These are phyloP conservation scores for Reutealis trisperma DNA, from an alignment of 345 rosid species.

Conservation along the genomic window DNA sequence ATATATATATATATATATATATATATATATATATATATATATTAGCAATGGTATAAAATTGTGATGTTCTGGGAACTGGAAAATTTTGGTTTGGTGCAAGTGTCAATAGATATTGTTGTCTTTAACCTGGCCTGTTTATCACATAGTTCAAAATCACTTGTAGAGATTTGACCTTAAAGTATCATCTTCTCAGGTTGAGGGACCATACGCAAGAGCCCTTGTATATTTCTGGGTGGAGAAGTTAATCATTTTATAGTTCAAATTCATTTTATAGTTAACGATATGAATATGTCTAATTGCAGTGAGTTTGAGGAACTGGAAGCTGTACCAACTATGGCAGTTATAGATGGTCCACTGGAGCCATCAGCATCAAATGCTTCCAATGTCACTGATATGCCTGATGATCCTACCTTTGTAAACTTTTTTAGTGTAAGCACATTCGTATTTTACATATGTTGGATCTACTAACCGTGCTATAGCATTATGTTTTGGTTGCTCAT, in stretches of 20 bases:
- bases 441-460: slow-evolving; percentile 1
- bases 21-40: too few relatives aligned
- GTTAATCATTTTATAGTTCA: not conserved
- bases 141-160: not conserved
- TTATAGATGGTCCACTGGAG: slow-evolving; percentile 89
- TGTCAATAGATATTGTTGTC: not conserved
- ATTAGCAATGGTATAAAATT: not conserved
- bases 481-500: not conserved
- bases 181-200: not conserved
- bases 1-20: too few relatives aligned
- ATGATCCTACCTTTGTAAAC: slow-evolving; percentile 83
- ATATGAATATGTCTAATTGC: slow-evolving; percentile 20
- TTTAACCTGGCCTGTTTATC: not conserved
- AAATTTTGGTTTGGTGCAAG: not conserved
- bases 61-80: not conserved
- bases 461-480: not conserved
- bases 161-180: not conserved
- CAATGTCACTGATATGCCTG: slow-evolving; percentile 51
- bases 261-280: not conserved
- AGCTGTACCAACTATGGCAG: slow-evolving; percentile 85
- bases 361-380: slow-evolving; percentile 54
- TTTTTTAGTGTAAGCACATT: slow-evolving; percentile 73
- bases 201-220: not conserved
- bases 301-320: slow-evolving; percentile 97
- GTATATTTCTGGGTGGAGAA: not conserved